A percentile compares a stretch with the other conserved stretches of the same genome.
phyloP scores from a whole-genome alignment of 2,329 filamentous ascomycete species.

The Diaporthe vaccinii region DNA sequence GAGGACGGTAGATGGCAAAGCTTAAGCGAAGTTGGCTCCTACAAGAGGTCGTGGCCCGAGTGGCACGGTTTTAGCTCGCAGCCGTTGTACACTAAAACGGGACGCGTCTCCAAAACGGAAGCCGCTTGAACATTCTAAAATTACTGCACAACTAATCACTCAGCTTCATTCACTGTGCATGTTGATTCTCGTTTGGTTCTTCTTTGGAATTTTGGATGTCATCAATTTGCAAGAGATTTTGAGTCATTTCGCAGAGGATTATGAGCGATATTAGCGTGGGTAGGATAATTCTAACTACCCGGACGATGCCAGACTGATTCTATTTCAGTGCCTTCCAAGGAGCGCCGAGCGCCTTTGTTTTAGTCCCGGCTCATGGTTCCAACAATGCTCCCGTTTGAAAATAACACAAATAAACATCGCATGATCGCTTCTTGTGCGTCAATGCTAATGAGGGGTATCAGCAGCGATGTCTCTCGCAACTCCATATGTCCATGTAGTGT shows the following conservation, averaged over 20 bases:
- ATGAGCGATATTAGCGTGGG: slow-evolving; percentile 21
- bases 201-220: background rate
- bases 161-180: background rate
- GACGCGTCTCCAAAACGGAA: background rate
- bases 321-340: slow-evolving; percentile 6
- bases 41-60: background rate
- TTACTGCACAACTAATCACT: background rate
- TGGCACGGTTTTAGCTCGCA: background rate
- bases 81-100: background rate
- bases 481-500: slow-evolving; percentile 7
- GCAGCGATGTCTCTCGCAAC: slow-evolving; percentile 9
- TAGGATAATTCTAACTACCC: background rate
- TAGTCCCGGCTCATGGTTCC: background rate
- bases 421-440: slow-evolving; percentile 22
- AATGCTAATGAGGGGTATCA: slow-evolving; percentile 35
- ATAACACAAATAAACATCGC: background rate
- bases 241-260: background rate
- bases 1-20: background rate
- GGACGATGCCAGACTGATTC: background rate
- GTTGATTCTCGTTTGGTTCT: background rate
- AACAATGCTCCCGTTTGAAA: background rate
- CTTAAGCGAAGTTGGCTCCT: background rate
- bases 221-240: background rate
- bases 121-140: background rate
- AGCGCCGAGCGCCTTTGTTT: background rate